phyloP scores from a whole-genome alignment of 345 rosid species.

The Pistacia integerrima region DNA sequence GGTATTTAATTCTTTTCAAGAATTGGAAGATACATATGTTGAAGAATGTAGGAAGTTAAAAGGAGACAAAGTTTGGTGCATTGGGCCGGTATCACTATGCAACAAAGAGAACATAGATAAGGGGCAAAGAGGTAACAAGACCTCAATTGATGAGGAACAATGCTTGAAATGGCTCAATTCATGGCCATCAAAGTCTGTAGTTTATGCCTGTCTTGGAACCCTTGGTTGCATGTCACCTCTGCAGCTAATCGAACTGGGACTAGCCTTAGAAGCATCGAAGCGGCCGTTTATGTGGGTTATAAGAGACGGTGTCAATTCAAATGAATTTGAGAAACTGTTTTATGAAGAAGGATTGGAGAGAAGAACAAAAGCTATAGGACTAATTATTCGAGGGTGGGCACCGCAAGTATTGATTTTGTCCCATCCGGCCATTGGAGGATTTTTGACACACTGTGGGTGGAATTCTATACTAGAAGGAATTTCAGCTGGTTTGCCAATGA shows the following conservation, averaged over 20 bases:
- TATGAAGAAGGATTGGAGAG: neutral
- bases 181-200: neutral
- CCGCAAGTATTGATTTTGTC: slow-evolving; percentile 8
- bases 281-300: slow-evolving; percentile 9
- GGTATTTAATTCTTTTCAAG: slow-evolving; percentile 17
- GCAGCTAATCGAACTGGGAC: neutral
- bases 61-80: slow-evolving; percentile 13
- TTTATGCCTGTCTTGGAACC: slow-evolving; percentile 12
- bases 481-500: slow-evolving; percentile 2
- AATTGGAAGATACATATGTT: slow-evolving; percentile 7
- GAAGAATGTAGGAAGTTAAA: neutral
- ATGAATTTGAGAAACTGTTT: neutral
- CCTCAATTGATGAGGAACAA: neutral
- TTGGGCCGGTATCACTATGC: slow-evolving; percentile 18
- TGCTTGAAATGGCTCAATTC: slow-evolving; percentile 20
- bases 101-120: slow-evolving; percentile 10
- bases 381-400: neutral
- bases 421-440: slow-evolving; percentile 2
- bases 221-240: neutral
- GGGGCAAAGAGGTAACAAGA: neutral
- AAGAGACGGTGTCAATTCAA: neutral
- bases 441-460: slow-evolving; percentile 9
- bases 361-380: neutral
- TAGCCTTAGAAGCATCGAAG: slow-evolving; percentile 1
- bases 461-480: slow-evolving; percentile 7